These are phyloP conservation scores for Hapsidospora chrysogenum DNA, from an alignment of 495 filamentous ascomycete species.

Conservation along the genomic window DNA sequence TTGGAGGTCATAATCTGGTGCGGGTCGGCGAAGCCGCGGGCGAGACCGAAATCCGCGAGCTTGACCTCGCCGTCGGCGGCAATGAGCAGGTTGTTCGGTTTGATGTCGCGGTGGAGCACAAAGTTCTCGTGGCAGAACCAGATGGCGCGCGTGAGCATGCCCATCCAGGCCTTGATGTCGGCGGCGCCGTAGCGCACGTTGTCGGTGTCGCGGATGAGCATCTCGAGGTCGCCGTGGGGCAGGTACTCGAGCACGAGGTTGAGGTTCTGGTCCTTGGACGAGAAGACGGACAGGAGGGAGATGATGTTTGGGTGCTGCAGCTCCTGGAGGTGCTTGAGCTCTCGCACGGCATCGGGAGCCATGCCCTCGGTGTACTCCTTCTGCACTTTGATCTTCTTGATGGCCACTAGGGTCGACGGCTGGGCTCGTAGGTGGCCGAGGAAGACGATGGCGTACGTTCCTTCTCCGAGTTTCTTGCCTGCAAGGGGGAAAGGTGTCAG, in stretches of 20 bases:
- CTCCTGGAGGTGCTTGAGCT: slow-evolving; percentile 88
- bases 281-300: slow-evolving; percentile 77
- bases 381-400: slow-evolving; percentile 86
- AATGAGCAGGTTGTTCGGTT: slow-evolving; percentile 94
- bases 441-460: slow-evolving; percentile 94
- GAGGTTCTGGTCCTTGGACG: slow-evolving; percentile 76
- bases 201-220: slow-evolving; percentile 72
- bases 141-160: slow-evolving; percentile 80
- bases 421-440: slow-evolving; percentile 58
- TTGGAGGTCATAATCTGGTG: slow-evolving; percentile 78
- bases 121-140: slow-evolving; percentile 96
- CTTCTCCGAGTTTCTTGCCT: slow-evolving; percentile 87
- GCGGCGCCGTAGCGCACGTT: slow-evolving; percentile 46
- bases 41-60: slow-evolving; percentile 94
- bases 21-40: slow-evolving; percentile 76
- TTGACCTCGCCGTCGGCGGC: slow-evolving; percentile 86
- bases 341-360: slow-evolving; percentile 83
- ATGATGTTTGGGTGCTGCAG: slow-evolving; percentile 95
- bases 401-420: slow-evolving; percentile 59
- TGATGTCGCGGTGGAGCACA: slow-evolving; percentile 94
- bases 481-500: background rate
- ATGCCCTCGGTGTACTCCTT: slow-evolving; percentile 70
- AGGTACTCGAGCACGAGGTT: slow-evolving; percentile 90
- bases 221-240: slow-evolving; percentile 79
- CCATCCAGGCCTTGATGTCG: slow-evolving; percentile 98